A percentile compares a stretch with the other conserved stretches of the same genome.
These are phyloP conservation scores for Paraphaeosphaeria minitans DNA, from an alignment of 2,329 filamentous ascomycete species.

Conservation along the genomic window DNA sequence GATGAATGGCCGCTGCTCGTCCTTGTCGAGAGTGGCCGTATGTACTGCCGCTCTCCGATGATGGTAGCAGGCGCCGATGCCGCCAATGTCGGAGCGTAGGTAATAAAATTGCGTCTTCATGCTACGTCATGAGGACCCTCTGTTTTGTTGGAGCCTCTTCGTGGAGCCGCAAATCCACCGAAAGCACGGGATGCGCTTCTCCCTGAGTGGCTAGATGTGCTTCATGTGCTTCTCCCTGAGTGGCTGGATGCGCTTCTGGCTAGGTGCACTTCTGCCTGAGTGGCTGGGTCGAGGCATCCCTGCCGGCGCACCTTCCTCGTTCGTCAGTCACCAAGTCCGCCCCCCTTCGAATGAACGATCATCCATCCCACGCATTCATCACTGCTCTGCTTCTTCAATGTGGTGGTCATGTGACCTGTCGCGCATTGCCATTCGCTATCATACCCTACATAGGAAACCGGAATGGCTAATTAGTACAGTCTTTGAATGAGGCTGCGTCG, in stretches of 20 bases:
- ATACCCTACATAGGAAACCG: neutral
- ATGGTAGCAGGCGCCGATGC: neutral
- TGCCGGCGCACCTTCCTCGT: conserved; percentile 1
- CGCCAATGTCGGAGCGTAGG: neutral
- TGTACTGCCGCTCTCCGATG: neutral
- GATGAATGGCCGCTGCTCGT: neutral
- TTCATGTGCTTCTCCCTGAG: too few relatives aligned
- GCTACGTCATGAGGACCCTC: conserved; percentile 3
- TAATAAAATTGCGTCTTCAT: neutral
- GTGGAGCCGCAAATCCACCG: conserved; percentile 3
- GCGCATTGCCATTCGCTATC: neutral
- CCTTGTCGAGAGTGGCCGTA: neutral
- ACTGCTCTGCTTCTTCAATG: neutral
- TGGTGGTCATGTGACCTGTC: neutral
- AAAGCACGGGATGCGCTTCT: neutral
- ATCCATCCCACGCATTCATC: neutral
- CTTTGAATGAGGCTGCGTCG: neutral
- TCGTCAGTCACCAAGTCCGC: conserved; percentile 4
- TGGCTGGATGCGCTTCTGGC: too few relatives aligned
- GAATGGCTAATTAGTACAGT: neutral
- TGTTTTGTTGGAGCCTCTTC: neutral
- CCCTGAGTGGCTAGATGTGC: conserved; percentile 1
- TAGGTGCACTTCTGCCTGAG: too few relatives aligned
- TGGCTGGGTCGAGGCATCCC: neutral
- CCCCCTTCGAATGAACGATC: conserved; percentile 10